Conservation (phyloP, 2,329 filamentous ascomycete genomes). For the Blumeriella jaapii region DNA sequence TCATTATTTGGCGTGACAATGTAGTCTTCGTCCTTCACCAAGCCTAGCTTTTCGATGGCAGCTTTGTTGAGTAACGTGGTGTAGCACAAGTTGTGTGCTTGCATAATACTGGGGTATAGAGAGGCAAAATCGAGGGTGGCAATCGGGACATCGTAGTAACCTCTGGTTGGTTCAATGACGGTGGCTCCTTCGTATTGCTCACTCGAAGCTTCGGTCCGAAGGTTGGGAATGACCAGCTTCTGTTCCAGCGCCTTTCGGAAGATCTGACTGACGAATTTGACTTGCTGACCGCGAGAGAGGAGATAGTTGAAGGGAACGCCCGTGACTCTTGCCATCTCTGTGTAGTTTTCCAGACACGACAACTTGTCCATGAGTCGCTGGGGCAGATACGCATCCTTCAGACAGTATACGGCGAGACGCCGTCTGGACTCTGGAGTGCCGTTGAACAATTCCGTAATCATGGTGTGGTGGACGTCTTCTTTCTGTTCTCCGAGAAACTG, state of each 20-base stretch:
- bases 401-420: slow-evolving; percentile 84
- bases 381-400: slow-evolving; percentile 94
- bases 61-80: slow-evolving; percentile 79
- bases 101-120: slow-evolving; percentile 96
- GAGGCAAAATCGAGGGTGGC: slow-evolving; percentile 98
- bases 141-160: slow-evolving; percentile 90
- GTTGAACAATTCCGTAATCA: slow-evolving; percentile 98
- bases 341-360: slow-evolving; percentile 97
- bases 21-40: slow-evolving; percentile 88
- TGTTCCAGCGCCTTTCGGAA: slow-evolving; percentile 93
- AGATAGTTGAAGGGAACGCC: slow-evolving; percentile 96
- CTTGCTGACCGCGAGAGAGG: slow-evolving; percentile 83
- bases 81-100: slow-evolving; percentile 97
- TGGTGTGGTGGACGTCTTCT: slow-evolving; percentile 96
- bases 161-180: slow-evolving; percentile 88
- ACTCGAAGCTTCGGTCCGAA: slow-evolving; percentile 56
- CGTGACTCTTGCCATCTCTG: slow-evolving; percentile 98
- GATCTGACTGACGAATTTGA: slow-evolving; percentile 94
- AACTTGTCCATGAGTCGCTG: slow-evolving; percentile 94
- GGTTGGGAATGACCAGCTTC: slow-evolving; percentile 85
- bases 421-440: slow-evolving; percentile 87
- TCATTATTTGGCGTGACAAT: slow-evolving; percentile 93
- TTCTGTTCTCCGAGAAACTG: slow-evolving; percentile 96
- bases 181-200: slow-evolving; percentile 97
- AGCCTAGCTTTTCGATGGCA: slow-evolving; percentile 60